A percentile compares a stretch with the other conserved stretches of the same genome.
Conservation (phyloP, 139 green algal species). For the Diplosphaera chodatii region DNA sequence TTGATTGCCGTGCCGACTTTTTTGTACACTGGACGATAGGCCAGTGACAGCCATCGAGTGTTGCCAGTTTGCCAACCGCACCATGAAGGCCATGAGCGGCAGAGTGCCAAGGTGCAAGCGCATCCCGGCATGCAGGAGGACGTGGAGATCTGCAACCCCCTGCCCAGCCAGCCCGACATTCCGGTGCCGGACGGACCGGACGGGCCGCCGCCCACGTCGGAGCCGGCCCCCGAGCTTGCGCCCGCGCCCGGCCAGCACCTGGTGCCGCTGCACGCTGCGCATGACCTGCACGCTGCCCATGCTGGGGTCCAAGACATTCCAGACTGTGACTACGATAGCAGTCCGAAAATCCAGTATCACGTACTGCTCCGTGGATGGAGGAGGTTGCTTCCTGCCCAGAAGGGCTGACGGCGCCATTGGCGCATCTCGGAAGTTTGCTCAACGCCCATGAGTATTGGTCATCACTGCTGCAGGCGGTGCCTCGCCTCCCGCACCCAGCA, state of each 20-base stretch:
- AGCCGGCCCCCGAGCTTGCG: not conserved
- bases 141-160: not conserved
- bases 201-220: too few species aligned
- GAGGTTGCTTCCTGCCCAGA: too few species aligned
- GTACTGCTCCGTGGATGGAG: too few species aligned
- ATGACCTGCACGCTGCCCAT: not conserved
- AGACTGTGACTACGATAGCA: too few species aligned
- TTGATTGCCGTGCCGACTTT: too few species aligned
- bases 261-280: not conserved
- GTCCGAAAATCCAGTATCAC: not conserved
- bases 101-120: not conserved
- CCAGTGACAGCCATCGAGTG: too few species aligned
- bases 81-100: too few species aligned
- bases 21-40: too few species aligned
- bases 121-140: not conserved
- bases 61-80: too few species aligned
- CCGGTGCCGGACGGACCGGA: slow-evolving; percentile 4
- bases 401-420: too few species aligned
- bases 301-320: too few species aligned
- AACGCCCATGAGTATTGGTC: not conserved
- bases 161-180: slow-evolving; percentile 32
- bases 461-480: not conserved
- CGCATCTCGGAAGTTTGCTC: not conserved
- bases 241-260: not conserved
- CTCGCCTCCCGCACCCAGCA: not conserved